phyloP scores from a whole-genome alignment of 768 basidiomycete species.

The Suillus luteus region DNA sequence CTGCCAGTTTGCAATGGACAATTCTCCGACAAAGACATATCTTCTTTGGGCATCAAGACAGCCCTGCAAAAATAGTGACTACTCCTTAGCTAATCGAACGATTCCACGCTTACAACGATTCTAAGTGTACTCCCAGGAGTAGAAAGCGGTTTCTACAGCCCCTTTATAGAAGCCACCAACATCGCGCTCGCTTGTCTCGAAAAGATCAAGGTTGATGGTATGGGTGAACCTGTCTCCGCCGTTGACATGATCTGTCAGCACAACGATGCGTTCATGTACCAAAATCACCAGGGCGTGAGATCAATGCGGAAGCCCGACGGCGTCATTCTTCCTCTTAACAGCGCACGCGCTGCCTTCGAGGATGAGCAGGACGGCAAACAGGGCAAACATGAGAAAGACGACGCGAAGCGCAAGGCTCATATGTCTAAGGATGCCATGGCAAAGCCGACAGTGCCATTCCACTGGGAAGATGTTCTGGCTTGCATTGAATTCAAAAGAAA shows the following conservation, averaged over 20 bases:
- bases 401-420: not conserved
- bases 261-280: not conserved
- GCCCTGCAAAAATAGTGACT: too few species aligned
- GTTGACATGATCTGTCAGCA: not conserved
- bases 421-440: not conserved
- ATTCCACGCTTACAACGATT: not conserved
- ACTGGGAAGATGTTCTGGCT: not conserved
- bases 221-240: not conserved
- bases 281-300: not conserved
- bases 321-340: not conserved
- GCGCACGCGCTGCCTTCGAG: not conserved
- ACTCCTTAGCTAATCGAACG: too few species aligned
- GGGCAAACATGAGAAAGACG: not conserved
- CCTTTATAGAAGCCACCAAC: not conserved
- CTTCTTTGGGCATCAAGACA: too few species aligned
- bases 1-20: too few species aligned
- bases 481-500: not conserved
- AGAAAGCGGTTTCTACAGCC: not conserved
- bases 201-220: not conserved
- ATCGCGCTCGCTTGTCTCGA: conserved; percentile 2
- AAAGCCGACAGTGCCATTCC: not conserved
- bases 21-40: too few species aligned
- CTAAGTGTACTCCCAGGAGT: not conserved
- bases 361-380: not conserved
- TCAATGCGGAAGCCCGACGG: not conserved